Base-by-base conservation (phyloP, 2,329 filamentous ascomycete species). In the Monosporascus ibericus region DNA sequence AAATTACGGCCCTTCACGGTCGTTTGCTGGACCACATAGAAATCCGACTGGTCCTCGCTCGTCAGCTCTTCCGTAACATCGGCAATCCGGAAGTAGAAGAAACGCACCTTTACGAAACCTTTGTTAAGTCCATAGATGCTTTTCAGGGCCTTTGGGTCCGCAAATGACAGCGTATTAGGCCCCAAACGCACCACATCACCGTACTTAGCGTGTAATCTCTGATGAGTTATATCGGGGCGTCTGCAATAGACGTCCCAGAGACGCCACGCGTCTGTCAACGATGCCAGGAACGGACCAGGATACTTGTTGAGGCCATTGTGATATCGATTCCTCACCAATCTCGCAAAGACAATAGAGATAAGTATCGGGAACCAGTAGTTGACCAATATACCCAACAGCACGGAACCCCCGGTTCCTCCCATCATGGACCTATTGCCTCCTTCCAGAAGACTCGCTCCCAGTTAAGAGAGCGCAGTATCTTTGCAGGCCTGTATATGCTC, bases 91-190 rank as follows among this genome's bases (percentile, higher is more conserved):
- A 15, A 18, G 44, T 44, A 39, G 14, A 25, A 6, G 20, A 38
- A 36, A 55, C 67, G 47, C 68, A 88, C 87, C 80, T 94, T 94
- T 47, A 80, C 72, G 60, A 90, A 87, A 0, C 88, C 87, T 68
- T 92, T 92, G 66, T 92, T 92, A 44, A 92, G 70, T 0, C 88
- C 88, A 66, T 94, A 95, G 44, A 94, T 92, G 11, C 75, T 73
- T 69, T 88, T 88, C 59, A 92, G 74, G 0, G 87, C 87, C 53
- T 80, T 80, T 0, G 89, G 87, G 58, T 90, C 80, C 3, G 86
- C 80, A 62, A 94, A 90, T 0, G 86, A 90, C 1, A 94, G 69
- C 0, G 74, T 74, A 57, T 91, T 91, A 1, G 89, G 89, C 0
- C 88, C 89, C 3, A 91, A 70, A 1, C 89, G 79, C 1, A 94